phyloP scores from a whole-genome alignment of 176 grass and related monocot species.

The Puya raimondii region DNA sequence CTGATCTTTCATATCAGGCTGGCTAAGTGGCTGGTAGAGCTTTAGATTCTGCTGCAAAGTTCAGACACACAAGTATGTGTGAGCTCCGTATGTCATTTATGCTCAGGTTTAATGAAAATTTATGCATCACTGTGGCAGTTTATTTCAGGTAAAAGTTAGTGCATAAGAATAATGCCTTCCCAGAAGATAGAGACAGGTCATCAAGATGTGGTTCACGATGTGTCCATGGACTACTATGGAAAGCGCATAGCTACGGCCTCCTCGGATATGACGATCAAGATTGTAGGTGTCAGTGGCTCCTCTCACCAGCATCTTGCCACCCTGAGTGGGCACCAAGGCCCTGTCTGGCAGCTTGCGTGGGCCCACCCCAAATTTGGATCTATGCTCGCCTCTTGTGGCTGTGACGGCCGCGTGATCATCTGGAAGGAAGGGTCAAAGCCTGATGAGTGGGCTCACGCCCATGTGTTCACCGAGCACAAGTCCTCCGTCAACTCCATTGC shows the following conservation, averaged over 20 bases:
- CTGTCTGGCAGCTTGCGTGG: constrained; percentile 72
- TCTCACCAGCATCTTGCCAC: constrained; percentile 64
- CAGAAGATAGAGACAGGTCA: constrained; percentile 65
- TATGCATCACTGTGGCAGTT: neutral
- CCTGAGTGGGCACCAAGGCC: constrained; percentile 56
- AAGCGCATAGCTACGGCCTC: constrained; percentile 70
- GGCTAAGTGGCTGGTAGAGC: no score
- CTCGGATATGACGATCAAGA: constrained; percentile 58
- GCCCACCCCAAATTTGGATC: constrained; percentile 74
- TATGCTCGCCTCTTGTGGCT: constrained; percentile 66
- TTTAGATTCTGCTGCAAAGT: no score
- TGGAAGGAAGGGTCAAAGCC: constrained; percentile 78
- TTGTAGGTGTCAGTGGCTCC: constrained; percentile 57
- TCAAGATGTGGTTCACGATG: constrained; percentile 63
- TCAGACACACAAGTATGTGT: no score
- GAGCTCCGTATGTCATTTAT: neutral
- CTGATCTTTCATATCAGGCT: no score
- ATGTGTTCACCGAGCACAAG: constrained; percentile 56
- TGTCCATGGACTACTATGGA: constrained; percentile 66
- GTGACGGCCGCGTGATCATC: constrained; percentile 57
- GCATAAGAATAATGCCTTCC: constrained; percentile 39
- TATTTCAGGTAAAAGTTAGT: constrained; percentile 4
- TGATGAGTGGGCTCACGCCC: constrained; percentile 49
- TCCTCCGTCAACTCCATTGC: constrained; percentile 67
- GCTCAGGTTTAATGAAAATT: neutral